Evolutionary conservation across 2,329 filamentous ascomycete species (phyloP), one percentile per base, ranked within the genome.

Genomic region (Colletotrichum sansevieriae): DNA sequence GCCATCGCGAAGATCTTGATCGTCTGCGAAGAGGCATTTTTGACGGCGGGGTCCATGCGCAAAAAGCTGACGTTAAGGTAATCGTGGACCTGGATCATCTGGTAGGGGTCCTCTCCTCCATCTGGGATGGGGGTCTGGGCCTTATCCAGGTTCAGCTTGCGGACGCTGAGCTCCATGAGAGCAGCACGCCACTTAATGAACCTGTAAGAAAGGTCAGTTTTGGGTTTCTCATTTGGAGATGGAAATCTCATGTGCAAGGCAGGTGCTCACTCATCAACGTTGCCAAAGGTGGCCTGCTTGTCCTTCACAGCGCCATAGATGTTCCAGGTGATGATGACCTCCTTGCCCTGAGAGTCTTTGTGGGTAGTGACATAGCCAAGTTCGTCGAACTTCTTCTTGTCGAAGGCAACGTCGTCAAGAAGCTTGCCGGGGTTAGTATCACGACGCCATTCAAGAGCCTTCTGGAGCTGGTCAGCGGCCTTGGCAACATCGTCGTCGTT

Each of bases 71-170:
- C 90, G 71, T 90, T 91, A 74, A 92, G 88, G 84, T 98, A 98
- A 83, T 98, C 95, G 82, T 98, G 95, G 33, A 98, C 90, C 81
- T 98, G 95, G 75, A 93, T 87, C 83, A 97, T 94, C 80, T 95
- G 93, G 82, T 97, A 97, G 1, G 92, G 93, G 76, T 98, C 95
- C 72, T 88, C 83, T 71, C 89, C 91, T 61, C 89, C 90, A 65
- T 93, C 90, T 2, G 91, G 90, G 75, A 95, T 93, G 47, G 88
- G 87, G 72, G 85, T 82, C 9, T 89, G 94, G 59, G 93, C 92
- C 29, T 87, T 84, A 20, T 85, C 77, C 71, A 98, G 86, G 71
- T 90, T 85, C 63, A 98, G 89, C 71, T 93, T 90, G 71, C 89
- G 86, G 52, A 98, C 84, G 3, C 93, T 92, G 55, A 94, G 84